Base-by-base conservation (phyloP, 306 rosid genomes). In the Astragalus membranaceus region DNA sequence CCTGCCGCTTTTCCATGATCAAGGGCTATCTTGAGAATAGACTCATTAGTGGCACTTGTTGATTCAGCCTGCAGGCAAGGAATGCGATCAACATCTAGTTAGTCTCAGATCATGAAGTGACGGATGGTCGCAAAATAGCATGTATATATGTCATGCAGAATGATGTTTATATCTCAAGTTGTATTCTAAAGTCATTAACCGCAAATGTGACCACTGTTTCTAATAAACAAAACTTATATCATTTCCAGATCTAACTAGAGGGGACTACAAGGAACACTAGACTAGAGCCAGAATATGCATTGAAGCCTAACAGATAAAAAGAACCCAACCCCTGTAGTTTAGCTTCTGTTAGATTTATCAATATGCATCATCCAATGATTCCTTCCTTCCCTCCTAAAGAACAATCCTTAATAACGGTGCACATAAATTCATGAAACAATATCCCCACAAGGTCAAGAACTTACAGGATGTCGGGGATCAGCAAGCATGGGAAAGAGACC, bases 401-500 rank as follows among this genome's bases (percentile, higher is more conserved):
- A 71, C 29, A 50, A 60, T 10, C 26, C 56, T 17, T 13, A 29
- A 66, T 16, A 20, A 30, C 33, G 30, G 50, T 50, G 20, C 72
- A 60, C 32, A 71, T 52, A 36, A 65, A 59, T 13, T 66, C 33
- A 11, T 23, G 73, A 72, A 76, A 81, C 48, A 69, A 13, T 33
- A 47, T n/a, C 3, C 5, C 71, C 52, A 43, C 14, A 39, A 49
- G 46, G 50, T 30, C 30, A 56, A 43, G 23, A 44, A 82, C 98
- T 88, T 85, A 95, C 99, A 33, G 99, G 97, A 78, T 95, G 99
- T 68, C 95, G 86, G 43, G 97, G 99, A 85, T 95, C 99, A 54
- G 97, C 99, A 72, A 95, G 99, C 92, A 91, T 80, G 63, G 97
- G 97, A 86, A 91, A 95, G 69, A 95, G 97, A 42, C 99, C 97